Conservation (phyloP, 78 protist species). For the Mantamonas sphyraenae region DNA sequence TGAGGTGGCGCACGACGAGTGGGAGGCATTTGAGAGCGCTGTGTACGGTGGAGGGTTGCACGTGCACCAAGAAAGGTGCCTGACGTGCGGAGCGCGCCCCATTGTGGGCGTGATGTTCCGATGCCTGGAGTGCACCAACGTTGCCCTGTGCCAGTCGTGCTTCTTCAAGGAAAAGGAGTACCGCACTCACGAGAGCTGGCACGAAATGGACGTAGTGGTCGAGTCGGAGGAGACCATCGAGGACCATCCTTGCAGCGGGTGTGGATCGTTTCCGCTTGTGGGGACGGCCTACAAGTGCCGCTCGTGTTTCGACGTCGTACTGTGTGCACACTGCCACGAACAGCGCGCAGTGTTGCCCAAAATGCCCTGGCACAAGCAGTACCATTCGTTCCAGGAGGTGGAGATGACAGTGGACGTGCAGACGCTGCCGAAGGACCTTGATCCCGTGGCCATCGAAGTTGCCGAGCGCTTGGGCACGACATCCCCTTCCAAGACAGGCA, state of each 20-base stretch:
- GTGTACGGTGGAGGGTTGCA: neutral
- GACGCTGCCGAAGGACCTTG: too few relatives aligned
- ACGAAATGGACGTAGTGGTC: neutral
- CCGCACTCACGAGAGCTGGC: neutral
- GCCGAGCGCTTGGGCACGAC: too few relatives aligned
- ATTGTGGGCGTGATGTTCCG: slow-evolving; percentile 3
- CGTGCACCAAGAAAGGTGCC: slow-evolving; percentile 8
- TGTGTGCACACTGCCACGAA: slow-evolving; percentile 7
- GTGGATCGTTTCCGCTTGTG: neutral
- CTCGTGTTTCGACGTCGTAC: neutral
- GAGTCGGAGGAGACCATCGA: neutral
- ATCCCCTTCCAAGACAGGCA: too few relatives aligned
- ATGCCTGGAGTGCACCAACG: neutral
- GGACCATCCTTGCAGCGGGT: neutral
- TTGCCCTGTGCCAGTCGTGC: neutral
- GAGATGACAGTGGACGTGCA: too few relatives aligned
- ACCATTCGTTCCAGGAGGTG: too few relatives aligned
- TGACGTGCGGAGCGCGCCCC: neutral
- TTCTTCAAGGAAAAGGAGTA: slow-evolving; percentile 14
- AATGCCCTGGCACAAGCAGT: slow-evolving; percentile 5
- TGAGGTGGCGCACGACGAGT: too few relatives aligned
- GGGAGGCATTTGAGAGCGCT: slow-evolving; percentile 1
- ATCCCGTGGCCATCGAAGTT: too few relatives aligned
- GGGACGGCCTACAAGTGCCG: slow-evolving; percentile 2
- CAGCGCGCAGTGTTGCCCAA: neutral